Conservation (phyloP, 805 yeast species). For the Wickerhamiella azymoides region DNA sequence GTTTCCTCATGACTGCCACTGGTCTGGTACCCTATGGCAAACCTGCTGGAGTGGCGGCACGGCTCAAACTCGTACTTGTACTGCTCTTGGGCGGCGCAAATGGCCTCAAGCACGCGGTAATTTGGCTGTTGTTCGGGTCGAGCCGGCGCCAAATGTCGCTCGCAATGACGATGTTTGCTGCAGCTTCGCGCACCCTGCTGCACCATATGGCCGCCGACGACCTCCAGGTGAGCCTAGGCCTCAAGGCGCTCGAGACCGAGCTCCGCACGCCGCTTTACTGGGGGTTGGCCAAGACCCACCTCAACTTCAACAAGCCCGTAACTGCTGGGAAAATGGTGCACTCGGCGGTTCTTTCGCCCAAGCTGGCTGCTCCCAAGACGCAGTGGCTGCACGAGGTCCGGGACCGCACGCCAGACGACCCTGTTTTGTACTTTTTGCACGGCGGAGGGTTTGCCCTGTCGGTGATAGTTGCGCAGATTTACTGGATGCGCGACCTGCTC, state of each 20-base stretch:
- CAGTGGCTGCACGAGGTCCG: constrained; percentile 18
- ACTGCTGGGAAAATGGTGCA: background rate
- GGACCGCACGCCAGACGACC: constrained; percentile 17
- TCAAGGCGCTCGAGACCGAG: constrained; percentile 30
- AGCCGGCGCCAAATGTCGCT: background rate
- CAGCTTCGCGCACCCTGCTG: constrained; percentile 6
- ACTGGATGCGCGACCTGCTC: constrained; percentile 12
- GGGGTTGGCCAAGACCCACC: background rate
- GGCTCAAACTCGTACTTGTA: constrained; percentile 1
- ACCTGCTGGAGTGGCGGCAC: background rate
- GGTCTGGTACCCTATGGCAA: constrained; percentile 3
- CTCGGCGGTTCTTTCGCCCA: background rate
- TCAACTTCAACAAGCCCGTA: background rate
- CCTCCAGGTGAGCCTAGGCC: constrained; percentile 46
- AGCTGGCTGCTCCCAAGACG: constrained; percentile 7
- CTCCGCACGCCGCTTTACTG: constrained; percentile 4
- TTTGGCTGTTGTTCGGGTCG: constrained; percentile 2
- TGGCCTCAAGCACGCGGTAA: background rate
- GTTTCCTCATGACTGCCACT: background rate
- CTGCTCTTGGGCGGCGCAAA: background rate
- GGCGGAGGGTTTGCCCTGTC: constrained; percentile 21
- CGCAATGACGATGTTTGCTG: constrained; percentile 3
- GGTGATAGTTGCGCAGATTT: constrained; percentile 13
- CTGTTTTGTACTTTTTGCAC: constrained; percentile 20
- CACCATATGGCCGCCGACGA: constrained; percentile 40